Evolutionary conservation across 257 asterid genomes (phyloP).

Genomic region (Vinca minor): DNA sequence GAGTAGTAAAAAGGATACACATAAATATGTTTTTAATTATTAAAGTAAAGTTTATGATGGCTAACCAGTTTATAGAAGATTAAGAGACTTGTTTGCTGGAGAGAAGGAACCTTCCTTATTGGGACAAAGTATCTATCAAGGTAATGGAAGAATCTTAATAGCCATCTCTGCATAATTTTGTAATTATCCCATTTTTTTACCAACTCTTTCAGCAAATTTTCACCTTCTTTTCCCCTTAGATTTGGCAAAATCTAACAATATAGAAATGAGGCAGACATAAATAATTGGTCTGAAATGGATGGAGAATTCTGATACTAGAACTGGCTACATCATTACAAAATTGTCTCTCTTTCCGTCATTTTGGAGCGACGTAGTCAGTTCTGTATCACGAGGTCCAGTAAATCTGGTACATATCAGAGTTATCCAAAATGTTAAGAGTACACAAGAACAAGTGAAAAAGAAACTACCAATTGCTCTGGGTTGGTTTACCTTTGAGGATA

Average conservation of each 20-base stretch:
- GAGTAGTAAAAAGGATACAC: no score
- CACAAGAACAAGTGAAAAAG: not conserved
- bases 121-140: constrained; percentile 23
- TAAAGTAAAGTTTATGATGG: not conserved
- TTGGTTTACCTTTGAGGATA: constrained; percentile 19
- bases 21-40: no score
- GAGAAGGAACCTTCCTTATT: constrained; percentile 15
- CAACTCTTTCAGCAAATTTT: constrained; percentile 21
- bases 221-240: constrained; percentile 21
- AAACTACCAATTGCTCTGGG: not conserved
- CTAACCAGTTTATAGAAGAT: constrained; percentile 27
- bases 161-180: constrained; percentile 24
- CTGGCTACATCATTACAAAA: no score
- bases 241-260: constrained; percentile 25
- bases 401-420: no score
- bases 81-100: constrained; percentile 25
- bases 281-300: not conserved
- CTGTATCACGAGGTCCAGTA: no score
- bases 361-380: no score
- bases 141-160: constrained; percentile 24
- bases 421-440: not conserved
- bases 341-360: no score
- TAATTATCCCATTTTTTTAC: constrained; percentile 28
- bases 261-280: not conserved
- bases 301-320: no score